Percentiles rank a stretch among this genome's conserved stretches.
phyloP scores from a whole-genome alignment of 805 yeast species.

The Kodamaea kakaduensis region DNA sequence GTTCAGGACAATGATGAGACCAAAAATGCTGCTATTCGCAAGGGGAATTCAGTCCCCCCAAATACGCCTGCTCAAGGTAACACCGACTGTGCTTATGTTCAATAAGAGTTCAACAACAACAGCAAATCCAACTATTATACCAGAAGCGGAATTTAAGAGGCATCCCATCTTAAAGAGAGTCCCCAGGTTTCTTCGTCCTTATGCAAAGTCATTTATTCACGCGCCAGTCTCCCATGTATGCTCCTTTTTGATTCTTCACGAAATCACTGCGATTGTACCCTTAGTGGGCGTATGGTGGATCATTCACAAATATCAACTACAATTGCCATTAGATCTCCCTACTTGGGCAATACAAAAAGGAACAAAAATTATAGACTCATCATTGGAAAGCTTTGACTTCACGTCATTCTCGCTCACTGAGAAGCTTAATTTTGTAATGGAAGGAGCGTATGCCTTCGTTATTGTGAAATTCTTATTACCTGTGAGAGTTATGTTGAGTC shows the following conservation, averaged over 20 bases:
- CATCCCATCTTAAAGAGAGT: constrained; percentile 35
- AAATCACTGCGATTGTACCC: constrained; percentile 70
- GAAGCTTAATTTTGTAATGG: constrained; percentile 52
- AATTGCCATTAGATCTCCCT: constrained; percentile 53
- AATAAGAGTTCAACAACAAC: constrained; percentile 1
- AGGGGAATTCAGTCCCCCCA: neutral
- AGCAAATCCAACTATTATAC: neutral
- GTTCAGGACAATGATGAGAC: neutral
- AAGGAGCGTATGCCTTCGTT: constrained; percentile 75
- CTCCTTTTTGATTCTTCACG: constrained; percentile 67
- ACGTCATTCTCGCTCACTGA: constrained; percentile 40
- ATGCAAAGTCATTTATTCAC: constrained; percentile 44
- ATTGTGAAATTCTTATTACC: constrained; percentile 61
- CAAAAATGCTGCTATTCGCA: neutral
- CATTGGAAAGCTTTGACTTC: constrained; percentile 39
- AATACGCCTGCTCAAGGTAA: neutral
- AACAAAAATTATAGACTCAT: constrained; percentile 50
- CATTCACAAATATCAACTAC: constrained; percentile 51
- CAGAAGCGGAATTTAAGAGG: constrained; percentile 2
- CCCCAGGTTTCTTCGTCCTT: constrained; percentile 49
- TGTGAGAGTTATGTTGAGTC: constrained; percentile 46
- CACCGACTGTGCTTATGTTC: constrained; percentile 1
- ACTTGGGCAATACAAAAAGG: constrained; percentile 61
- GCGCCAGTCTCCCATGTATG: constrained; percentile 62
- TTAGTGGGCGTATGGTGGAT: constrained; percentile 64